Percentiles rank a stretch among this genome's conserved stretches.
phyloP scores from a whole-genome alignment of 1,284 basidiomycete genomes.

The Melanopsichium pennsylvanicum region DNA sequence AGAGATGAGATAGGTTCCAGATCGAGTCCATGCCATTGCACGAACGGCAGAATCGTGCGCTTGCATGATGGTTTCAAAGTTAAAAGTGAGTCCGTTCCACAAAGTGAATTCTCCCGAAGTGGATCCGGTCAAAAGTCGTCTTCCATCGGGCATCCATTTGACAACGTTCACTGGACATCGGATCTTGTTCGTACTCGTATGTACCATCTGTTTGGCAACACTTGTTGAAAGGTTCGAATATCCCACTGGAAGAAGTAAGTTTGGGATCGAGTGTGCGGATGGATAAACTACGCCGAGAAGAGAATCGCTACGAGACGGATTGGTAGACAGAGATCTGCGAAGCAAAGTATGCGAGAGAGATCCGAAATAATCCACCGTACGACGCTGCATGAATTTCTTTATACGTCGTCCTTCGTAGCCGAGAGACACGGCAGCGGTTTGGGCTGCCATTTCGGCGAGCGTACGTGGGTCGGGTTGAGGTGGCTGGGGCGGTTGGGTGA shows the following conservation, averaged over 20 bases:
- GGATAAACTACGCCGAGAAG: constrained; percentile 42
- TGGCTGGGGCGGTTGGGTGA: constrained; percentile 73
- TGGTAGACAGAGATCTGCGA: constrained; percentile 7
- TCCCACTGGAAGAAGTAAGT: constrained; percentile 84
- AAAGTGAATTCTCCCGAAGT: constrained; percentile 97
- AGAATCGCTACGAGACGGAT: constrained; percentile 10
- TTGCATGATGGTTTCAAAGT: constrained; percentile 98
- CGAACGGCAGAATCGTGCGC: constrained; percentile 95
- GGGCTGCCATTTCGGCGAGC: constrained; percentile 78
- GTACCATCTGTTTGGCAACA: constrained; percentile 92
- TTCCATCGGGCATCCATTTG: constrained; percentile 93
- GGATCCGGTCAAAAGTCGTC: constrained; percentile 90
- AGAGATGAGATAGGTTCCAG: constrained; percentile 87
- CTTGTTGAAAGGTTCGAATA: constrained; percentile 89
- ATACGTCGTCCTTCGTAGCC: constrained; percentile 74
- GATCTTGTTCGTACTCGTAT: constrained; percentile 98
- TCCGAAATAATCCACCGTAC: constrained; percentile 94
- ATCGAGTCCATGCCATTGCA: constrained; percentile 86
- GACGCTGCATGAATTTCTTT: constrained; percentile 87
- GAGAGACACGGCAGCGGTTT: constrained; percentile 64
- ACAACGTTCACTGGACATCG: constrained; percentile 95
- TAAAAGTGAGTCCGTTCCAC: constrained; percentile 99
- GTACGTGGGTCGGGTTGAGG: constrained; percentile 77
- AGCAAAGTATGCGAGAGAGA: constrained; percentile 79
- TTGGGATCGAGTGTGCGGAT: constrained; percentile 48